Conservation (phyloP, 345 rosid species). For the Salix purpurea region DNA sequence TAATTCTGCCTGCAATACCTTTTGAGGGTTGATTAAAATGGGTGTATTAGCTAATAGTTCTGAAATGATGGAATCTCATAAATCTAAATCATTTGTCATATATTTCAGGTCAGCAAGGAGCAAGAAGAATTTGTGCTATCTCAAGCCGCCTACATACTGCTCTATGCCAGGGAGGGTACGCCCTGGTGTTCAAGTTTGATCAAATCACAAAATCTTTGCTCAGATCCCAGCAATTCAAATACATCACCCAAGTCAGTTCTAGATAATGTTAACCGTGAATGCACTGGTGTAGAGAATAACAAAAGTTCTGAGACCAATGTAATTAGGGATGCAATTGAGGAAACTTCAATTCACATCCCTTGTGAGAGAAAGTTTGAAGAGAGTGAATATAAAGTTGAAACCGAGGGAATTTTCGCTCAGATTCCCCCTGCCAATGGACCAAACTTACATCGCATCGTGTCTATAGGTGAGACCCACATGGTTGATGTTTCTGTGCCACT, state of each 20-base stretch:
- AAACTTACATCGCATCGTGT: conserved; percentile 1
- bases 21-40: background rate
- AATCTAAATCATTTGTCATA: background rate
- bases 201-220: conserved; percentile 30
- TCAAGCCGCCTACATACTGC: conserved; percentile 70
- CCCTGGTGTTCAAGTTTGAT: conserved; percentile 67
- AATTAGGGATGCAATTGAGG: conserved; percentile 21
- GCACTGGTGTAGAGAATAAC: conserved; percentile 15
- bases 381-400: conserved; percentile 8
- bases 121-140: conserved; percentile 57
- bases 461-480: conserved; percentile 18
- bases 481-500: conserved; percentile 20
- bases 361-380: conserved; percentile 11
- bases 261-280: conserved; percentile 36
- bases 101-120: conserved; percentile 51
- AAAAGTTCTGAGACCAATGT: conserved; percentile 18
- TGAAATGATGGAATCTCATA: background rate
- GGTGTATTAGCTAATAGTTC: background rate
- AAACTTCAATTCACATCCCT: conserved; percentile 13
- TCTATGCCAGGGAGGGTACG: conserved; percentile 63
- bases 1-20: background rate
- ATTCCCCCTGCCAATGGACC: background rate
- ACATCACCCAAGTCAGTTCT: conserved; percentile 80
- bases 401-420: conserved; percentile 5
- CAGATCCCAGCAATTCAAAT: conserved; percentile 19